Evolutionary conservation across 2,329 filamentous ascomycete species (phyloP), one percentile per base, ranked within the genome.

Genomic region (Diaporthe amygdali): DNA sequence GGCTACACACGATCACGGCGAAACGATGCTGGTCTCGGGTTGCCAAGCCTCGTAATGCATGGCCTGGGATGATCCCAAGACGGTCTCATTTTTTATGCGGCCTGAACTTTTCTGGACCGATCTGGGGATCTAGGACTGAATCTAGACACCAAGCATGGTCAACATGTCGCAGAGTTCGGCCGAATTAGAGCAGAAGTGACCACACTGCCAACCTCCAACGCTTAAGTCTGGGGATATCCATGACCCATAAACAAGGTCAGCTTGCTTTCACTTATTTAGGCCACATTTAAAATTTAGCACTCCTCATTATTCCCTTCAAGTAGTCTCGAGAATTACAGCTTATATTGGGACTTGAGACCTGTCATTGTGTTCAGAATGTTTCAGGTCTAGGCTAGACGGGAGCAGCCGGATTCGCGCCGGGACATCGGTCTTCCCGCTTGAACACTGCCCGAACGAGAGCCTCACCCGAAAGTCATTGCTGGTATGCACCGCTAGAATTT

Each of bases 21-120:
- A 63, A 63, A 63, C 59, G 59, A 63, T 7, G 59, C 41, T 63
- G 59, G 59, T 47, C 59, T 63, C 59, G 59, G 41, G 59, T 63
- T 30, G 41, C 59, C 59, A 63, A 47, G 59, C 20, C 59, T 41
- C 59, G 59, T 34, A 30, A 63, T 63, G 59, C 59, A 47, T 20
- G 27, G 41, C 41, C 41, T 27, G 27, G 27, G 59, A 22, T 37
- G 27, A 10, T 63, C 59, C 59, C 41, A 47, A 47, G 27, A 25
- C 17, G 32, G 1, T n/a, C 17, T n/a, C 32, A 46, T 22, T 47
- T 30, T 27, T 63, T 47, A 63, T 47, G 30, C 27, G 20, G 59
- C 12, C 59, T 37, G 47, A 8, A 63, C 20, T 47, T 22, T 2
- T 32, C 56, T 63, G 20, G 39, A 41, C 56, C n/a, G 39, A 12